phyloP scores from a whole-genome alignment of 73 alveolate species.

The Uronychia binucleata region DNA sequence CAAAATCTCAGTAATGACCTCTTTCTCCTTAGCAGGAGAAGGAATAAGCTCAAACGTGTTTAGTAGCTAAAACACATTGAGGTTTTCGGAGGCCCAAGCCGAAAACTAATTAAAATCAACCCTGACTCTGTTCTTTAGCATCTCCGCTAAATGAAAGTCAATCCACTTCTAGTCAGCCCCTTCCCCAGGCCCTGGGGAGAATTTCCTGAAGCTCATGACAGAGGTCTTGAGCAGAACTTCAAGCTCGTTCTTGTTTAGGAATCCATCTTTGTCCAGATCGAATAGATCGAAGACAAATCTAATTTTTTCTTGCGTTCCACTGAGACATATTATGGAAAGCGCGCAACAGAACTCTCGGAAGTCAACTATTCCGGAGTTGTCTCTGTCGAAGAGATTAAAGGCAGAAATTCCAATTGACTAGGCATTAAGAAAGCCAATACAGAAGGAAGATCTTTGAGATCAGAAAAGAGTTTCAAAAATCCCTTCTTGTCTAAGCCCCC shows the following conservation, averaged over 20 bases:
- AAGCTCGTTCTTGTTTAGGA: conserved; percentile 28
- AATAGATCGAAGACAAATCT: conserved; percentile 53
- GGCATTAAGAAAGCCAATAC: conserved; percentile 3
- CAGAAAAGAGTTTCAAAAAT: conserved; percentile 48
- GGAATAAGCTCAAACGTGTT: conserved; percentile 77
- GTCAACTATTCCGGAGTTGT: conserved; percentile 46
- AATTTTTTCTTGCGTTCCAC: conserved; percentile 45
- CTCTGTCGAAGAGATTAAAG: conserved; percentile 45
- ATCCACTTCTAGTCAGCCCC: conserved; percentile 42
- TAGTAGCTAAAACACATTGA: conserved; percentile 38
- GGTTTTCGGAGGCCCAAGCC: conserved; percentile 56
- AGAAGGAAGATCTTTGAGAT: conserved; percentile 44
- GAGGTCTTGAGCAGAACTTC: conserved; percentile 45
- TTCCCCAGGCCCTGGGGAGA: conserved; percentile 52
- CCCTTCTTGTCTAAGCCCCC: conserved; percentile 45
- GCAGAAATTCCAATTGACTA: conserved; percentile 5
- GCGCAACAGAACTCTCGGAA: conserved; percentile 61
- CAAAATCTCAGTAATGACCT: conserved; percentile 43
- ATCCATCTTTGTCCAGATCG: conserved; percentile 51
- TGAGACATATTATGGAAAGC: conserved; percentile 52
- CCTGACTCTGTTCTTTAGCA: conserved; percentile 7
- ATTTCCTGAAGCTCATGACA: conserved; percentile 47
- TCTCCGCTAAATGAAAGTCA: conserved; percentile 22
- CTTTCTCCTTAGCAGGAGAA: conserved; percentile 68
- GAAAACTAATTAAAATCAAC: conserved; percentile 37